These are phyloP conservation scores for Lasiosphaeria hispida DNA, from an alignment of 495 filamentous ascomycete genomes.

Conservation along the genomic window DNA sequence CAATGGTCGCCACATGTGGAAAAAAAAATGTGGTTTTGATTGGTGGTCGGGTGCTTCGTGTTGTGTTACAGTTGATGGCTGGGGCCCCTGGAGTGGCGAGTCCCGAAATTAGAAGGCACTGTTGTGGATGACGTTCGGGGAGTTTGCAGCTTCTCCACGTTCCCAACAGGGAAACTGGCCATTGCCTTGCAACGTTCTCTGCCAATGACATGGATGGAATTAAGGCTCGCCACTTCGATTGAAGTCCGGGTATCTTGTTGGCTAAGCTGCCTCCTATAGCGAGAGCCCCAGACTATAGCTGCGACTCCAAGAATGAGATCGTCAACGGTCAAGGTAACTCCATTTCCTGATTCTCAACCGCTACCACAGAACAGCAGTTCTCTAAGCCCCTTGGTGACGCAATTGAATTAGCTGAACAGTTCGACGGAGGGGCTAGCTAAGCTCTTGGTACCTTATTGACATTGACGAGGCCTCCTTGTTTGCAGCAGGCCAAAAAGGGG, in stretches of 20 bases:
- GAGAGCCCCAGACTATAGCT: neutral
- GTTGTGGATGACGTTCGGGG: neutral
- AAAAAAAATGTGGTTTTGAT: too few relatives aligned
- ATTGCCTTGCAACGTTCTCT: neutral
- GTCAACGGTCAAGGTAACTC: neutral
- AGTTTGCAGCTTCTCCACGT: too few relatives aligned
- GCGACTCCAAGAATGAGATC: slow-evolving; percentile 1
- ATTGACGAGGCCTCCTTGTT: too few relatives aligned
- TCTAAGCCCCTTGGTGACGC: neutral
- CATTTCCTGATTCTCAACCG: neutral
- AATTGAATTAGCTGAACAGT: neutral
- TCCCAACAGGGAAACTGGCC: too few relatives aligned
- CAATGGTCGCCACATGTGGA: too few relatives aligned
- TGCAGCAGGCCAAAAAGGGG: too few relatives aligned
- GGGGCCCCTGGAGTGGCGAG: too few relatives aligned
- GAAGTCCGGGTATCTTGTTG: neutral
- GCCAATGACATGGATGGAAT: neutral
- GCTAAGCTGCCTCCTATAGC: neutral
- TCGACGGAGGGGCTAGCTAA: too few relatives aligned
- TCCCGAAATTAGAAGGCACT: slow-evolving; percentile 2
- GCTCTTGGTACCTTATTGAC: too few relatives aligned
- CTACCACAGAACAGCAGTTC: neutral
- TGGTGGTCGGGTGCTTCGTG: too few relatives aligned
- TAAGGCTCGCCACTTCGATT: neutral
- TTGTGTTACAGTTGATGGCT: too few relatives aligned